A percentile compares a stretch with the other conserved stretches of the same genome.
phyloP scores from a whole-genome alignment of 2,329 filamentous ascomycete species.

The Fusarium virguliforme region DNA sequence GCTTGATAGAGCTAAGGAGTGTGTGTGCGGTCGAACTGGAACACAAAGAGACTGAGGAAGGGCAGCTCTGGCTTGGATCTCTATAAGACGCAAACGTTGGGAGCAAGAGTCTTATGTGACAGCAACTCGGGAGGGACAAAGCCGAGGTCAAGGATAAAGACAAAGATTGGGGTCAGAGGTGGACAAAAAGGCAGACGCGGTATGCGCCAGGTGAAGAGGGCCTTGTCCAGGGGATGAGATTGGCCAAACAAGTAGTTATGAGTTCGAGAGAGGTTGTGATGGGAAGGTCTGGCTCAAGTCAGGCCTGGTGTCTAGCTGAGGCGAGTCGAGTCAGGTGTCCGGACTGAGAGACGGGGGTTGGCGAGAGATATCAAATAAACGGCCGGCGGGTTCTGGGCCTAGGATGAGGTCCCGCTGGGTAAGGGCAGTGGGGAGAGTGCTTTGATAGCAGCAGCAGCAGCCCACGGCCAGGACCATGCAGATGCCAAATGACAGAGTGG shows the following conservation, averaged over 20 bases:
- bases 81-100: constrained; percentile 9
- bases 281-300: constrained; percentile 17
- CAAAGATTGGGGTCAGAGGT: constrained; percentile 23
- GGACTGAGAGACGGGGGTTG: constrained; percentile 25
- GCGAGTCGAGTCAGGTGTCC: constrained; percentile 40
- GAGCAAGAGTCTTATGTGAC: constrained; percentile 15
- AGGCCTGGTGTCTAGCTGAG: constrained; percentile 30
- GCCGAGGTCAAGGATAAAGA: constrained; percentile 18
- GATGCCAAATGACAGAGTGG: constrained; percentile 43
- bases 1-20: not conserved
- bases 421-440: constrained; percentile 42
- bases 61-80: constrained; percentile 3
- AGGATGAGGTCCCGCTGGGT: constrained; percentile 35
- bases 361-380: constrained; percentile 42
- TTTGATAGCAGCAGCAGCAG: constrained; percentile 30
- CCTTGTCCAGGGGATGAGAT: constrained; percentile 18
- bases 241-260: constrained; percentile 11
- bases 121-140: constrained; percentile 24
- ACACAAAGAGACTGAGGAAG: not conserved
- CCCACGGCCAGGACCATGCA: constrained; percentile 37
- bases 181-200: constrained; percentile 8
- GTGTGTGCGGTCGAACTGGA: not conserved
- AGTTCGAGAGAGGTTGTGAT: constrained; percentile 27
- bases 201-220: constrained; percentile 19
- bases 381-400: constrained; percentile 26